A percentile compares a stretch with the other conserved stretches of the same genome.
phyloP scores from a whole-genome alignment of 148 eudicot genomes.

The Euryodendron excelsum region DNA sequence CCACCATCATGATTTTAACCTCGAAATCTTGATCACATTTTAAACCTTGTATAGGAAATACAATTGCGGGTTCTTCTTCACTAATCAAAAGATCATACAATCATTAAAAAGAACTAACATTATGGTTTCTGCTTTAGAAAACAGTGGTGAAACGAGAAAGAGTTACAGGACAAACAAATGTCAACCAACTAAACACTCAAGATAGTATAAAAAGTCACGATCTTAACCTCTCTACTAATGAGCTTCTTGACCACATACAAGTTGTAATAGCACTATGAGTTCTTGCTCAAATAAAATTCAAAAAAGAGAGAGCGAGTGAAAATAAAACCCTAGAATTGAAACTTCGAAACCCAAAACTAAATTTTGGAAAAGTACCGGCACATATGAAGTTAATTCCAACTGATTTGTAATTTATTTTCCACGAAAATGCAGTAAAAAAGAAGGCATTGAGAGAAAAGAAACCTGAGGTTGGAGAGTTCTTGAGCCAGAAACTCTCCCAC shows the following conservation, averaged over 20 bases:
- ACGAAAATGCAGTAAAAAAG: neutral
- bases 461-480: slow-evolving; percentile 62
- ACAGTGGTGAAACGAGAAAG: neutral
- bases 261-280: too few relatives aligned
- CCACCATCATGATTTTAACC: neutral
- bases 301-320: neutral
- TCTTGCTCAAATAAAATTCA: neutral
- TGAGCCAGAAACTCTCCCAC: slow-evolving; percentile 90
- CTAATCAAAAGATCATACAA: neutral
- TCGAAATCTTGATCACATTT: neutral
- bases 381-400: slow-evolving; percentile 8
- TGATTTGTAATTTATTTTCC: slow-evolving; percentile 3
- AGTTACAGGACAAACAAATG: neutral
- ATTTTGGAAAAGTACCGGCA: neutral
- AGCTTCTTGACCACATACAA: neutral
- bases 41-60: neutral
- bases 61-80: neutral
- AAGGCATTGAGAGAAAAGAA: neutral
- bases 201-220: neutral
- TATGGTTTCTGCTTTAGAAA: neutral
- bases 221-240: neutral
- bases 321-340: slow-evolving; percentile 9
- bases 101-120: neutral
- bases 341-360: neutral
- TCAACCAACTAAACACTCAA: neutral